A percentile compares a stretch with the other conserved stretches of the same genome.
These are phyloP conservation scores for Tricholoma matsutake DNA, from an alignment of 768 basidiomycete genomes.

Conservation along the genomic window DNA sequence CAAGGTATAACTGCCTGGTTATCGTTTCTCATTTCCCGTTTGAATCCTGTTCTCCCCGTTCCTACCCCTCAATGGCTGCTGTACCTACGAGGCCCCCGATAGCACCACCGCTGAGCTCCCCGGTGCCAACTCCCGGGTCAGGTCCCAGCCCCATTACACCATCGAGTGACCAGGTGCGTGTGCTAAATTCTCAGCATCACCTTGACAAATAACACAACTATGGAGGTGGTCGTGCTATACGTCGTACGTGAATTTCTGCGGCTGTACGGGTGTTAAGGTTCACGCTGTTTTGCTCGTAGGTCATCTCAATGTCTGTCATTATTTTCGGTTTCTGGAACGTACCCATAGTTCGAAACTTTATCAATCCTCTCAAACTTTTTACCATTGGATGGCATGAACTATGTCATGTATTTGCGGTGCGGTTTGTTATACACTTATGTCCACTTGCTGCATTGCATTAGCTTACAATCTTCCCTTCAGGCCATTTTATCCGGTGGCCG, in stretches of 20 bases:
- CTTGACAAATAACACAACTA: slow-evolving; percentile 20
- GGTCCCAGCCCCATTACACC: slow-evolving; percentile 48
- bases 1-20: not conserved
- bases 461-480: slow-evolving; percentile 31
- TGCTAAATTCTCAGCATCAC: slow-evolving; percentile 10
- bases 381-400: slow-evolving; percentile 90
- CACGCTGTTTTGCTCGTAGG: slow-evolving; percentile 38
- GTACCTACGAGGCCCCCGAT: slow-evolving; percentile 39
- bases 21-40: not conserved
- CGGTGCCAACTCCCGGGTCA: slow-evolving; percentile 26
- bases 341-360: slow-evolving; percentile 72
- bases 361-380: slow-evolving; percentile 82
- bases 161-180: slow-evolving; percentile 66
- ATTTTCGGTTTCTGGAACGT: slow-evolving; percentile 90
- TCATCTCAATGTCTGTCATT: slow-evolving; percentile 81
- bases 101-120: slow-evolving; percentile 40
- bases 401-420: slow-evolving; percentile 75
- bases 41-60: not conserved
- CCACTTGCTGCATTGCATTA: not conserved
- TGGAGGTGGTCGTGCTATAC: slow-evolving; percentile 70
- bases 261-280: not conserved
- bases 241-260: slow-evolving; percentile 49
- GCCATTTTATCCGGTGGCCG: slow-evolving; percentile 78
- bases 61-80: not conserved
- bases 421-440: slow-evolving; percentile 21